Percentiles rank a stretch among this genome's conserved stretches.
phyloP scores from a whole-genome alignment of 2,329 filamentous ascomycete species.

The Ilyonectria destructans region DNA sequence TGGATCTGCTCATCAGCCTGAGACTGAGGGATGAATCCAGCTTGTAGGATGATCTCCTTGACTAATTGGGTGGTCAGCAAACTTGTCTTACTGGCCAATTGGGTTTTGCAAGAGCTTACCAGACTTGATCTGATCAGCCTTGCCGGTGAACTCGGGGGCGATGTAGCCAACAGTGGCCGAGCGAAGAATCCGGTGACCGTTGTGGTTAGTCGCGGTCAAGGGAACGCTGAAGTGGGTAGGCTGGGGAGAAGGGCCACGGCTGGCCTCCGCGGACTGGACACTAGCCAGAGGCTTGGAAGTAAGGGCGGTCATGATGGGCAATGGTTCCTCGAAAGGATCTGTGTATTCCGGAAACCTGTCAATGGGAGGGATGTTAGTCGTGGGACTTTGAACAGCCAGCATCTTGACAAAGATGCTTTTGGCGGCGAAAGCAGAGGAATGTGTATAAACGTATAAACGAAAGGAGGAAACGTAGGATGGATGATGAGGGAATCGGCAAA shows the following conservation, averaged over 20 bases:
- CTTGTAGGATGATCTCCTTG: constrained; percentile 83
- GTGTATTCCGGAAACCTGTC: constrained; percentile 65
- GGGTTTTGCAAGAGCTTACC: constrained; percentile 64
- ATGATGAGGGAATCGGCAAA: constrained; percentile 29
- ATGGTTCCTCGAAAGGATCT: constrained; percentile 56
- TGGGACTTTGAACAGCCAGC: constrained; percentile 57
- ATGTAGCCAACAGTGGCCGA: constrained; percentile 95
- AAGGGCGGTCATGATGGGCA: constrained; percentile 53
- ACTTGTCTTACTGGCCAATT: background rate
- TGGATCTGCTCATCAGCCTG: constrained; percentile 89
- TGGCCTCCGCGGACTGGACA: constrained; percentile 59
- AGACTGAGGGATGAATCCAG: constrained; percentile 87
- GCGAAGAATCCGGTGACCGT: constrained; percentile 83
- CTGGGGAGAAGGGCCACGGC: constrained; percentile 86
- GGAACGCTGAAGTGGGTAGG: constrained; percentile 88
- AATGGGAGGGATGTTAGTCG: constrained; percentile 57
- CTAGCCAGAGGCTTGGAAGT: constrained; percentile 61
- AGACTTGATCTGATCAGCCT: constrained; percentile 89
- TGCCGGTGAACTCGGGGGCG: constrained; percentile 94
- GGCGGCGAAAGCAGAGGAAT: constrained; percentile 28
- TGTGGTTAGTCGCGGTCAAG: constrained; percentile 65
- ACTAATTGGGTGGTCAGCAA: constrained; percentile 66
- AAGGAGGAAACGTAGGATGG: constrained; percentile 22
- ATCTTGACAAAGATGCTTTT: constrained; percentile 49
- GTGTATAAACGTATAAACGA: constrained; percentile 34